phyloP scores from a whole-genome alignment of 192 early-diverging fungal species.

The Spizellomyces punctatus region DNA sequence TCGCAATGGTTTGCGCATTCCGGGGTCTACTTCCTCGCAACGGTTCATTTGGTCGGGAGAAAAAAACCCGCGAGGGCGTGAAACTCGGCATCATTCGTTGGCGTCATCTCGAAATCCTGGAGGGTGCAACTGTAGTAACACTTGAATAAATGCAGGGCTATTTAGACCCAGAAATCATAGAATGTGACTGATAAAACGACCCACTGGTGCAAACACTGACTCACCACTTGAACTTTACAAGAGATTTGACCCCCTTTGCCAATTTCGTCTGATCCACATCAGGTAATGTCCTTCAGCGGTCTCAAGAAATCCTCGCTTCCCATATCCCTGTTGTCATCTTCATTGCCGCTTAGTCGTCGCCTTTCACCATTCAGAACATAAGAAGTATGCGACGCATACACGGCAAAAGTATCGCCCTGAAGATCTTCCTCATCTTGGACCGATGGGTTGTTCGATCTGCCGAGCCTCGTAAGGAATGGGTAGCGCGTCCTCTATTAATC shows the following conservation, averaged over 20 bases:
- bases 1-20: constrained; percentile 10
- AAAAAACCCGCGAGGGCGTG: background rate
- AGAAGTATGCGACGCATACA: background rate
- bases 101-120: too few species aligned
- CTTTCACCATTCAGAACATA: background rate
- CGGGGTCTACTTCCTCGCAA: constrained; percentile 3
- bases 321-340: background rate
- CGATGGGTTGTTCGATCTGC: background rate
- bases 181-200: constrained; percentile 1
- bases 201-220: background rate
- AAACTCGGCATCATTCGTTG: constrained; percentile 11
- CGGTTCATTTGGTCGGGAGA: background rate
- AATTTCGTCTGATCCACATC: constrained; percentile 13
- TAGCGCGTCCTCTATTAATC: background rate
- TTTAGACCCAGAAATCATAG: background rate
- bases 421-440: background rate
- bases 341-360: background rate
- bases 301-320: background rate
- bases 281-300: constrained; percentile 12
- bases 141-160: background rate
- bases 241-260: constrained; percentile 5
- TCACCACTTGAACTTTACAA: constrained; percentile 20
- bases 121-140: background rate
- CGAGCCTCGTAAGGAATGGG: background rate
- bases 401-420: background rate